Percentiles rank a stretch among this genome's conserved stretches.
Evolutionary conservation across 2,329 filamentous ascomycete species (phyloP).

Genomic region (Colletotrichum spaethianum): DNA sequence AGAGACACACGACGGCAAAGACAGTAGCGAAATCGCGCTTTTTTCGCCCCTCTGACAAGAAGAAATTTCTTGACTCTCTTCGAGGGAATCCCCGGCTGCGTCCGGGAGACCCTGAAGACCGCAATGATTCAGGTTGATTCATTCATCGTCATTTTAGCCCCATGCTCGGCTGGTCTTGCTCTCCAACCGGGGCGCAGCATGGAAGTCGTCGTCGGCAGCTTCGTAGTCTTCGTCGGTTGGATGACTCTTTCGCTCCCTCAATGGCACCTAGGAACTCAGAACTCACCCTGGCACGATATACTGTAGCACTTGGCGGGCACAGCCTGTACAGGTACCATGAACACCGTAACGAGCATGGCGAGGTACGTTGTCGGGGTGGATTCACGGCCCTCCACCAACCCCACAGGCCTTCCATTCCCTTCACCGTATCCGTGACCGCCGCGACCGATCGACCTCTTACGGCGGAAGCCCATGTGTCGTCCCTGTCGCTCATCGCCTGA

Average conservation of each 20-base stretch:
- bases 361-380: conserved; percentile 8
- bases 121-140: conserved; percentile 32
- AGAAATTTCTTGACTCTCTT: background rate
- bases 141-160: conserved; percentile 23
- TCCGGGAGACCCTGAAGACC: conserved; percentile 6
- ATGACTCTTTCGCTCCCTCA: background rate
- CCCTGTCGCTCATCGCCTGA: conserved; percentile 40
- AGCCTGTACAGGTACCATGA: conserved; percentile 14
- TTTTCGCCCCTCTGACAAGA: conserved; percentile 17
- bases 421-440: conserved; percentile 37
- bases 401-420: background rate
- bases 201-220: conserved; percentile 25
- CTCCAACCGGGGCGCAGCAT: conserved; percentile 20
- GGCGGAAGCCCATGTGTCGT: conserved; percentile 35
- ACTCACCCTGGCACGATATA: background rate
- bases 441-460: conserved; percentile 26
- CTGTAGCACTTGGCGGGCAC: conserved; percentile 20
- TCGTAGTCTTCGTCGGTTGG: conserved; percentile 15
- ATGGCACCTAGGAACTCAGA: conserved; percentile 15
- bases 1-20: background rate
- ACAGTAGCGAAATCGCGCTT: background rate
- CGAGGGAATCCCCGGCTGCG: conserved; percentile 5
- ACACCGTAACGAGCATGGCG: conserved; percentile 6
- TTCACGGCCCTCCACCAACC: background rate
- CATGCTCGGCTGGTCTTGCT: background rate